These are phyloP conservation scores for Pisolithus thermaeus DNA, from an alignment of 1,284 basidiomycete species.

Conservation along the genomic window DNA sequence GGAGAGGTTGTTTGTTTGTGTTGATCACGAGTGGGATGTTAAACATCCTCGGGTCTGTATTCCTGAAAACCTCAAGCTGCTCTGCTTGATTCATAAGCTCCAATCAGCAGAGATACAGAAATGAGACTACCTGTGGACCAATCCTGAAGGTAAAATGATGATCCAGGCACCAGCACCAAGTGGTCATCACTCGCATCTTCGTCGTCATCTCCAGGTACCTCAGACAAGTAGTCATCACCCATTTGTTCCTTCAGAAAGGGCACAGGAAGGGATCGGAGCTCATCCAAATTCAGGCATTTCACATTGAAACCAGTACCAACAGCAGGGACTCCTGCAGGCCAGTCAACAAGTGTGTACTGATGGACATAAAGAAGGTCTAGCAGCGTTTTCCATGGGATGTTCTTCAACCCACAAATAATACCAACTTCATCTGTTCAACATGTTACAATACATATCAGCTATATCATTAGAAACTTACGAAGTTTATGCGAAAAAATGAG, in stretches of 20 bases:
- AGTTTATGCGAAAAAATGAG: not conserved
- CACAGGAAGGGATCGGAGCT: not conserved
- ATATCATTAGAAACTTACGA: not conserved
- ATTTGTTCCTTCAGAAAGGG: not conserved
- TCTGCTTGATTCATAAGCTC: not conserved
- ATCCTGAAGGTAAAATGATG: not conserved
- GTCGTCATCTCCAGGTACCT: not conserved
- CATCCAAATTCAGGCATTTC: not conserved
- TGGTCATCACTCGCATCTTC: not conserved
- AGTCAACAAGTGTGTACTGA: not conserved
- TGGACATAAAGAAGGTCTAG: not conserved
- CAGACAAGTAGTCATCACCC: not conserved
- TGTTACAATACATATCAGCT: not conserved
- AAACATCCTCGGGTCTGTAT: not conserved
- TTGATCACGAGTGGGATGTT: not conserved
- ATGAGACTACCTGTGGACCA: not conserved
- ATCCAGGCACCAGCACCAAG: not conserved
- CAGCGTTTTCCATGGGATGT: not conserved
- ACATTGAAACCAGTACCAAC: not conserved
- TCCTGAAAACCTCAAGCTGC: not conserved
- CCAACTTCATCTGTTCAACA: not conserved
- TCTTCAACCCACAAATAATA: not conserved
- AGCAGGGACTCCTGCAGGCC: not conserved
- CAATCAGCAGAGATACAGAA: not conserved
- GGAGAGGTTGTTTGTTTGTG: not conserved